phyloP scores from a whole-genome alignment of 345 rosid genomes.

The Odontarrhena argentea region DNA sequence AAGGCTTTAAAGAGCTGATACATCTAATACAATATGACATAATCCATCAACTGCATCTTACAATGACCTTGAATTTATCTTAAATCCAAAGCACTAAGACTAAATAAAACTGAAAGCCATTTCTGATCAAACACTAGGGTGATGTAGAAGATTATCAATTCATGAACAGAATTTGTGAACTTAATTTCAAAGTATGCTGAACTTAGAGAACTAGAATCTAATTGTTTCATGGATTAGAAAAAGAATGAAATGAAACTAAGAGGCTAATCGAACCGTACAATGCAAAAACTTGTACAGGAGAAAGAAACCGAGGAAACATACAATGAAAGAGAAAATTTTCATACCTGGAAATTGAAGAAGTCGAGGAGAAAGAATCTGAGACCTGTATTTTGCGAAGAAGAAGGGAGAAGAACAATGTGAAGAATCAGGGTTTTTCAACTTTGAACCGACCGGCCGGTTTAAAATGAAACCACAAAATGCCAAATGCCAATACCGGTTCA shows the following conservation, averaged over 20 bases:
- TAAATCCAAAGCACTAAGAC: neutral
- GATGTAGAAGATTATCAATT: constrained; percentile 8
- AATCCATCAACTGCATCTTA: constrained; percentile 8
- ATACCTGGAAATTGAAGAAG: constrained; percentile 4
- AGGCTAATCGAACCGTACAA: constrained; percentile 3
- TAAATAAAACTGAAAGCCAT: constrained; percentile 8
- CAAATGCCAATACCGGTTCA: constrained; percentile 6
- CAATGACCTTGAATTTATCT: neutral
- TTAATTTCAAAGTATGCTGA: constrained; percentile 1
- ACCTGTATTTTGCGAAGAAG: constrained; percentile 1
- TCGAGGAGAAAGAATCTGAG: constrained; percentile 1
- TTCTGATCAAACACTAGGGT: neutral
- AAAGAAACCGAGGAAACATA: neutral
- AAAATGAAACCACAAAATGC: neutral
- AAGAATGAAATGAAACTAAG: neutral
- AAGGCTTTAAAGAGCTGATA: neutral
- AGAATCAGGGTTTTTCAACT: constrained; percentile 29
- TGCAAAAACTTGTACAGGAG: neutral
- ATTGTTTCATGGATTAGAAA: constrained; percentile 7
- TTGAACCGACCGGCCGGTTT: neutral
- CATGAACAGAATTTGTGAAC: constrained; percentile 1
- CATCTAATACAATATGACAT: constrained; percentile 1
- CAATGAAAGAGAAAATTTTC: neutral
- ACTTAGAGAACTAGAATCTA: neutral
- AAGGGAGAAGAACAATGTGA: constrained; percentile 14